phyloP scores from a whole-genome alignment of 306 rosid genomes.

The barrel medic (Medicago truncatula) region DNA sequence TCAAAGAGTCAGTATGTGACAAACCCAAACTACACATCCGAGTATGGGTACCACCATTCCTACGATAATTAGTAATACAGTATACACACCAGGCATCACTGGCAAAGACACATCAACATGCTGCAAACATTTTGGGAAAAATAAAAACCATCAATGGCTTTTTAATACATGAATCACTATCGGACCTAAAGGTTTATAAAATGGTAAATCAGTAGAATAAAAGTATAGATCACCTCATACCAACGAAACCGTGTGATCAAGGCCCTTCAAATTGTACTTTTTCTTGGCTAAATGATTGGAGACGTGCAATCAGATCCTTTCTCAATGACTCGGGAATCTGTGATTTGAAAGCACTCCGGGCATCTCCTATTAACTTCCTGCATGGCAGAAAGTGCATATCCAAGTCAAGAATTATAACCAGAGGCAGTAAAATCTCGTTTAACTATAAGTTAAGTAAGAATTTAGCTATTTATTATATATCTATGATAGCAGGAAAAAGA shows the following conservation, averaged over 20 bases:
- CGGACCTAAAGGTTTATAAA: conserved; percentile 11
- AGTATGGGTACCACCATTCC: conserved; percentile 44
- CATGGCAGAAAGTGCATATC: conserved; percentile 38
- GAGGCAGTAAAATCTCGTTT: conserved; percentile 28
- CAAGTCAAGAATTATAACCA: conserved; percentile 28
- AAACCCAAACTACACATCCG: conserved; percentile 44
- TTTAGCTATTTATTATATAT: no score
- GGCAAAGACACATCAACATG: conserved; percentile 46
- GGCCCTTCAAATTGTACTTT: conserved; percentile 47
- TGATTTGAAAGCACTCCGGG: conserved; percentile 59
- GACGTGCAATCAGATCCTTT: conserved; percentile 61
- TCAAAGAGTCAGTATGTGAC: conserved; percentile 48
- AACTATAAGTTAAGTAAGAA: no score
- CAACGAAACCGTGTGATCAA: conserved; percentile 36
- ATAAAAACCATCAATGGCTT: conserved; percentile 33
- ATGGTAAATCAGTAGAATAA: conserved; percentile 14
- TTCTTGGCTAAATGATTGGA: conserved; percentile 64
- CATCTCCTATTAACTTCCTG: conserved; percentile 76
- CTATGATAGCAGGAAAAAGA: not conserved
- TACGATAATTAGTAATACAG: conserved; percentile 49
- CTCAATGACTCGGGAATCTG: conserved; percentile 72
- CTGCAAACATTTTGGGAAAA: conserved; percentile 51
- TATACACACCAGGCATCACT: conserved; percentile 50
- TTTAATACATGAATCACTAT: conserved; percentile 6
- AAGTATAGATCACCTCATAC: conserved; percentile 35